A percentile compares a stretch with the other conserved stretches of the same genome.
Conservation (phyloP, 2,329 filamentous ascomycete species). For the Rachicladosporium sp. region DNA sequence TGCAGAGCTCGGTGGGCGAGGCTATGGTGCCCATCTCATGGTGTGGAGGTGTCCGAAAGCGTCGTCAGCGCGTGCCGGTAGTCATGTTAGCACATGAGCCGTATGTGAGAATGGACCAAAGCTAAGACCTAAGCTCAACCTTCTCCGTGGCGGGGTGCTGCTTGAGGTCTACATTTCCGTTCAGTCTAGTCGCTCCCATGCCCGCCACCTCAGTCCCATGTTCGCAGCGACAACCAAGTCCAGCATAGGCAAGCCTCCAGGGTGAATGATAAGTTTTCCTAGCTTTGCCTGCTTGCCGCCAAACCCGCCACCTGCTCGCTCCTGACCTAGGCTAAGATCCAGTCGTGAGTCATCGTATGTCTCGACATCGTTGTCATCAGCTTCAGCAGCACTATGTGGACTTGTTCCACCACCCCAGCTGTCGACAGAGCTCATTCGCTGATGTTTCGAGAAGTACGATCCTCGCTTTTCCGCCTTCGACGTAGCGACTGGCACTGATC, state of each 20-base stretch:
- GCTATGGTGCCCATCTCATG: too few relatives aligned
- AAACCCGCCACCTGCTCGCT: slow-evolving; percentile 76
- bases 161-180: too few relatives aligned
- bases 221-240: slow-evolving; percentile 86
- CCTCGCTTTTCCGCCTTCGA: slow-evolving; percentile 18
- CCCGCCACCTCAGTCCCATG: slow-evolving; percentile 54
- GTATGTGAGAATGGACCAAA: too few relatives aligned
- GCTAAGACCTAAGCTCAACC: too few relatives aligned
- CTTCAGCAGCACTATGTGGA: not conserved
- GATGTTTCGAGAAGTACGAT: slow-evolving; percentile 4
- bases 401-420: slow-evolving; percentile 5
- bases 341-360: slow-evolving; percentile 35
- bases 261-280: slow-evolving; percentile 80
- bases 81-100: too few relatives aligned
- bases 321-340: slow-evolving; percentile 65
- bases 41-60: too few relatives aligned
- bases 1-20: too few relatives aligned
- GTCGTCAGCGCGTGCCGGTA: too few relatives aligned
- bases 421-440: slow-evolving; percentile 2
- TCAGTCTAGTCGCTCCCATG: too few relatives aligned
- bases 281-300: slow-evolving; percentile 80
- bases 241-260: slow-evolving; percentile 89
- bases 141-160: too few relatives aligned
- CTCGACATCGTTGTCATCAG: slow-evolving; percentile 1
- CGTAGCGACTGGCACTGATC: slow-evolving; percentile 13